These are phyloP conservation scores for Dryas integrifolia DNA, from an alignment of 331 rosid species.

Conservation along the genomic window DNA sequence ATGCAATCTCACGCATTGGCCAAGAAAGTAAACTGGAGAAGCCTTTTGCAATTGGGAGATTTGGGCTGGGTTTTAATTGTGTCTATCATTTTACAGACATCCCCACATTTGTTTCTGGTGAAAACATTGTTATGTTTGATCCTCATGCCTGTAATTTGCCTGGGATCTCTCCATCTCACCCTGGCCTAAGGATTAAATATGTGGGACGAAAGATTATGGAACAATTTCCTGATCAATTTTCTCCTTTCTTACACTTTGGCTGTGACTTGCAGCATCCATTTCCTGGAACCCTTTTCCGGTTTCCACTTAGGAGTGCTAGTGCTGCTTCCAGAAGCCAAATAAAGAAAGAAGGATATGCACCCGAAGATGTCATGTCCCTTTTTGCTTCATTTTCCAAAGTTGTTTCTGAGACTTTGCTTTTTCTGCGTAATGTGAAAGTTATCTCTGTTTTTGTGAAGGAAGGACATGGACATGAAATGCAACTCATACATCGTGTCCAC, in stretches of 20 bases:
- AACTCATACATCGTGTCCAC: conserved; percentile 67
- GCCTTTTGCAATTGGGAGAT: conserved; percentile 97
- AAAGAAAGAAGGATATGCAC: conserved; percentile 80
- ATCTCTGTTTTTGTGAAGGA: conserved; percentile 83
- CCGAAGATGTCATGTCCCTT: conserved; percentile 83
- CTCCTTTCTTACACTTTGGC: conserved; percentile 87
- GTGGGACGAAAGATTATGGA: conserved; percentile 83
- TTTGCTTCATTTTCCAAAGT: conserved; percentile 74
- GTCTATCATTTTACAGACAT: conserved; percentile 97
- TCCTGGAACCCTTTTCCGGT: conserved; percentile 95
- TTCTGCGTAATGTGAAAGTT: conserved; percentile 73
- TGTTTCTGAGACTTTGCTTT: conserved; percentile 86
- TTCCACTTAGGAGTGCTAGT: conserved; percentile 77
- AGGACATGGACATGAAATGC: conserved; percentile 79
- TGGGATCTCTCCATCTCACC: conserved; percentile 98
- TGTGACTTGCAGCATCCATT: conserved; percentile 84
- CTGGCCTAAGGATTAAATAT: conserved; percentile 89
- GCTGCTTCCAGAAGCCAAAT: conserved; percentile 93
- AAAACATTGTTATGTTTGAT: conserved; percentile 91
- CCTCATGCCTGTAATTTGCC: conserved; percentile 94
- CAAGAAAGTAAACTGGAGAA: conserved; percentile 98
- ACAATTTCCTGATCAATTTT: conserved; percentile 98
- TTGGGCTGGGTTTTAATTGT: conserved; percentile 96
- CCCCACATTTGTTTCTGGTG: conserved; percentile 96
- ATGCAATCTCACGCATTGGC: conserved; percentile 99